Evolutionary conservation across 495 filamentous ascomycete species (phyloP).

Genomic region (Aspergillus campestris): DNA sequence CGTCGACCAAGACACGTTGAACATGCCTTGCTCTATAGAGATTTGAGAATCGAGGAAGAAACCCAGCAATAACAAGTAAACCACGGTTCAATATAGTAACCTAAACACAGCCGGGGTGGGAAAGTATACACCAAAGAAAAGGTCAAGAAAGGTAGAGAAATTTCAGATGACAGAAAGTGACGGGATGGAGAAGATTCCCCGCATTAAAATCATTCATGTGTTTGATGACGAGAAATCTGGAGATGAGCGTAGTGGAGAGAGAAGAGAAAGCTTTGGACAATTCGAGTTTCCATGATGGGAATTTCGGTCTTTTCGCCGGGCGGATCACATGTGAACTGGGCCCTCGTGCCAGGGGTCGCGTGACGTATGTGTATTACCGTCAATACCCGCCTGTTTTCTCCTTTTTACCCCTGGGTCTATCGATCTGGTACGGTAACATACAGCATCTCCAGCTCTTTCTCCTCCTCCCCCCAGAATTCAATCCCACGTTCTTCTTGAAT

Average conservation of each 20-base stretch:
- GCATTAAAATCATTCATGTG: constrained; percentile 7
- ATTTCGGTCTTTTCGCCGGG: constrained; percentile 11
- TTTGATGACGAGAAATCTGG: constrained; percentile 11
- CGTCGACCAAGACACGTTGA: constrained; percentile 12
- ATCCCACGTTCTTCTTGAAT: not conserved
- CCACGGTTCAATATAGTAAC: not conserved
- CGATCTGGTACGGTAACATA: not conserved
- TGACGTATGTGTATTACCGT: constrained; percentile 32
- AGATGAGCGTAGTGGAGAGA: constrained; percentile 16
- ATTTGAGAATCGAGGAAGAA: not conserved
- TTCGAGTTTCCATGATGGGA: constrained; percentile 2
- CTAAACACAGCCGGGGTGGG: too few species aligned
- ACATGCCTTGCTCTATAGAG: constrained; percentile 26
- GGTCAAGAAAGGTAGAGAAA: not conserved
- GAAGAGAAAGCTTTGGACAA: not conserved
- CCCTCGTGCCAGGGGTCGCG: constrained; percentile 19
- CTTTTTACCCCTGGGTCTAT: not conserved
- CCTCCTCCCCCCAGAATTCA: not conserved
- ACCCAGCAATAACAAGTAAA: not conserved
- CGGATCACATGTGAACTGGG: constrained; percentile 36
- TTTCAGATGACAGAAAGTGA: constrained; percentile 4
- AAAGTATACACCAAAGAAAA: too few species aligned
- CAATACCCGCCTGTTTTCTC: constrained; percentile 10
- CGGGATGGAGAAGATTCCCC: constrained; percentile 8
- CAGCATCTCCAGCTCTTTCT: constrained; percentile 1